Evolutionary conservation across 2,329 filamentous ascomycete species (phyloP).

Genomic region (Colletotrichum lini): DNA sequence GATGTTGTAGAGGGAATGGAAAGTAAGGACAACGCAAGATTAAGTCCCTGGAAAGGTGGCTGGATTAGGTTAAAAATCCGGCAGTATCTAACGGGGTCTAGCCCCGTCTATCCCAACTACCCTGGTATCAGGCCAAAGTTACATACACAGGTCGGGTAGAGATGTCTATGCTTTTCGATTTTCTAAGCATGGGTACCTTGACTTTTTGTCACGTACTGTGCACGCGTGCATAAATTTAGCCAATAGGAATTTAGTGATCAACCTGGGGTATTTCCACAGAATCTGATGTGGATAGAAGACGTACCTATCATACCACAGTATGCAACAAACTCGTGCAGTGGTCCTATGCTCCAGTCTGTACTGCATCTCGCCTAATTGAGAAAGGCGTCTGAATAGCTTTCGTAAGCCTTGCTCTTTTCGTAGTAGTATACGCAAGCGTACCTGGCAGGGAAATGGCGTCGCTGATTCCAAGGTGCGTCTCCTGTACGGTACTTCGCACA

Average conservation of each 20-base stretch:
- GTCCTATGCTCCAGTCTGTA: too few species aligned
- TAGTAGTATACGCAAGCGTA: background rate
- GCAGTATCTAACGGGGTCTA: conserved; percentile 9
- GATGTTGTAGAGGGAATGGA: background rate
- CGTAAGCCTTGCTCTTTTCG: background rate
- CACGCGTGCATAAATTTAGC: too few species aligned
- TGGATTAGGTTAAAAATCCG: conserved; percentile 5
- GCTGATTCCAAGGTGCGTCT: background rate
- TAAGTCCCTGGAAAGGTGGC: conserved; percentile 1
- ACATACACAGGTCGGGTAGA: too few species aligned
- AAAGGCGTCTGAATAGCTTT: background rate
- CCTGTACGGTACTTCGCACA: background rate
- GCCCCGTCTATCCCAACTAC: background rate
- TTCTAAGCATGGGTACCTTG: too few species aligned
- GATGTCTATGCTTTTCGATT: too few species aligned
- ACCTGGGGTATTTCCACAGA: too few species aligned
- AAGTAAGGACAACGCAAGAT: conserved; percentile 6
- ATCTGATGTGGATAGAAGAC: too few species aligned
- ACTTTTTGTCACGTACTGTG: too few species aligned
- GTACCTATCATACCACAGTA: too few species aligned
- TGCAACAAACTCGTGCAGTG: too few species aligned
- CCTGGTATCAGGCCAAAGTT: too few species aligned
- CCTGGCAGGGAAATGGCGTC: background rate
- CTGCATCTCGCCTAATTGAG: background rate
- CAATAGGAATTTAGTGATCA: too few species aligned